Evolutionary conservation across 148 eudicot genomes (phyloP).

Genomic region (Rhododendron mucronatum): DNA sequence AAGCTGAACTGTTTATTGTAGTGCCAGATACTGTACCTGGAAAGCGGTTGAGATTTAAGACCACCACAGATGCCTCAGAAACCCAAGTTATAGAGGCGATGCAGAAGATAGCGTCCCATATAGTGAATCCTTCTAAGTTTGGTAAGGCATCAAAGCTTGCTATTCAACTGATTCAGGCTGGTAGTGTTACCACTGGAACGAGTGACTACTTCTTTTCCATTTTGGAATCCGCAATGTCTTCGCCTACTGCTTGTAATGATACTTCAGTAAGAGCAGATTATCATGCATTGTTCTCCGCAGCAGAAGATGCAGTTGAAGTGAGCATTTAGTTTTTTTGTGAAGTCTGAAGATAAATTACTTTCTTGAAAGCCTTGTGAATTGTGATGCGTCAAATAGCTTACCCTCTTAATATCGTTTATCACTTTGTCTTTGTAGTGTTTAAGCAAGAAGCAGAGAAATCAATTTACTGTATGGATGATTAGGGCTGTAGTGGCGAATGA

Average conservation of each 20-base stretch:
- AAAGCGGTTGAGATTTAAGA: slow-evolving; percentile 80
- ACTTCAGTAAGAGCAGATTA: slow-evolving; percentile 66
- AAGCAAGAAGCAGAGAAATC: slow-evolving; percentile 65
- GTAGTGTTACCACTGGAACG: slow-evolving; percentile 72
- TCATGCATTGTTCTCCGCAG: slow-evolving; percentile 73
- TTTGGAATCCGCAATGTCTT: slow-evolving; percentile 80
- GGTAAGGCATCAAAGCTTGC: slow-evolving; percentile 91
- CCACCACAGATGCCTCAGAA: slow-evolving; percentile 80
- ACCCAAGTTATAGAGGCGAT: slow-evolving; percentile 82
- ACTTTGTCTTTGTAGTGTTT: slow-evolving; percentile 41
- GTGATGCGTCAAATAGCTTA: neutral
- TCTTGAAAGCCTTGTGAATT: neutral
- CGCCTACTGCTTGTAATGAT: slow-evolving; percentile 60
- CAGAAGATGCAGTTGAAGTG: slow-evolving; percentile 74
- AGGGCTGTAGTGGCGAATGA: slow-evolving; percentile 87
- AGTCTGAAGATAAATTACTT: neutral
- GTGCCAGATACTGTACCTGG: slow-evolving; percentile 49
- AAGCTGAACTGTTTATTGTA: slow-evolving; percentile 19
- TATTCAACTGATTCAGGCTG: slow-evolving; percentile 81
- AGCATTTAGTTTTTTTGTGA: slow-evolving; percentile 13
- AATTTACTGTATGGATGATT: slow-evolving; percentile 58
- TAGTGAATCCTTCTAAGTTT: slow-evolving; percentile 59
- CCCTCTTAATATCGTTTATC: slow-evolving; percentile 2
- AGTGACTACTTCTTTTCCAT: slow-evolving; percentile 61
- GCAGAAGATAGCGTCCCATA: slow-evolving; percentile 88